Percentiles rank a stretch among this genome's conserved stretches.
Evolutionary conservation across 257 asterid species (phyloP).

Genomic region (Lavandula angustifolia): DNA sequence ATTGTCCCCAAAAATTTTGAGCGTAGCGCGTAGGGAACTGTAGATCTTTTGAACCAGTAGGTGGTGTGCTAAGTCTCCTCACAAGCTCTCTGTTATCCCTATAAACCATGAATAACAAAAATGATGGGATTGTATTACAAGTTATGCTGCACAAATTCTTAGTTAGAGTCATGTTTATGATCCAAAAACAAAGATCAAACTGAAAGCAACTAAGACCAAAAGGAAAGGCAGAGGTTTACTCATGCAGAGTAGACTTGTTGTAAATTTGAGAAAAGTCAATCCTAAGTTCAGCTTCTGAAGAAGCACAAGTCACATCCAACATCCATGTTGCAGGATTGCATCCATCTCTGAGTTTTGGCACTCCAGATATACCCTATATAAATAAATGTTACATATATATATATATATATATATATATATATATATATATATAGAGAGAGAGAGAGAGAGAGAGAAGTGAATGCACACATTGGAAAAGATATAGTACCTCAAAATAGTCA

Average conservation of each 20-base stretch:
- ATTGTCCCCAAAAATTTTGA: conserved; percentile 45
- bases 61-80: conserved; percentile 35
- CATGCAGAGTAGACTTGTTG: conserved; percentile 37
- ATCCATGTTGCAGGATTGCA: conserved; percentile 53
- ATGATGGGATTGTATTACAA: no score
- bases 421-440: no score
- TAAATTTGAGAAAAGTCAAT: conserved; percentile 56
- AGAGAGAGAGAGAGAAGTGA: no score
- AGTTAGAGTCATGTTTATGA: no score
- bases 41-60: conserved; percentile 39
- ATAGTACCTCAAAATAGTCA: conserved; percentile 45
- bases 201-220: no score
- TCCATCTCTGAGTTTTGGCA: conserved; percentile 38
- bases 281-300: conserved; percentile 54
- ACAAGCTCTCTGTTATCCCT: conserved; percentile 41
- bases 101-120: no score
- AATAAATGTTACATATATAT: not conserved
- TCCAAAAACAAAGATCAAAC: no score
- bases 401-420: no score
- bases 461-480: no score
- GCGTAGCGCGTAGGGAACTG: conserved; percentile 41
- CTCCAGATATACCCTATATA: conserved; percentile 37
- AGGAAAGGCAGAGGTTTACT: conserved; percentile 27
- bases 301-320: conserved; percentile 49
- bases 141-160: no score